Percentiles rank a stretch among this genome's conserved stretches.
Evolutionary conservation across 345 rosid species (phyloP).

Genomic region (Firmiana major): DNA sequence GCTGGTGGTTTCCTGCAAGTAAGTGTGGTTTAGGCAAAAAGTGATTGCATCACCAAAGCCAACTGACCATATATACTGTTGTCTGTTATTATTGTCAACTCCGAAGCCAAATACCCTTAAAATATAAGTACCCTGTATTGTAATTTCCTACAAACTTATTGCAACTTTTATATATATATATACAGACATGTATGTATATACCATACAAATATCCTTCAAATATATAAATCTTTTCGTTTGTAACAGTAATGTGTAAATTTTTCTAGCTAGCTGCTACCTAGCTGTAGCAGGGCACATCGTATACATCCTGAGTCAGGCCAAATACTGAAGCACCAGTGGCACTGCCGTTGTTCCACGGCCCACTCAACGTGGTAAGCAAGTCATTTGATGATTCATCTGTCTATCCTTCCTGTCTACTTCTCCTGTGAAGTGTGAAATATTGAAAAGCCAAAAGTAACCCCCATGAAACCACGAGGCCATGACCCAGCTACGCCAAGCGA

Average conservation of each 20-base stretch:
- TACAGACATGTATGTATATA: background rate
- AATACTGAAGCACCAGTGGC: background rate
- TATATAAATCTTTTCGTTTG: background rate
- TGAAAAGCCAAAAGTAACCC: conserved; percentile 12
- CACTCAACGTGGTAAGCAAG: conserved; percentile 22
- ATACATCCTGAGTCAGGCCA: background rate
- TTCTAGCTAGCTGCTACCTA: background rate
- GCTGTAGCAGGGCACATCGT: background rate
- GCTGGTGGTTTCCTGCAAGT: conserved; percentile 23
- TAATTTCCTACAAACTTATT: background rate
- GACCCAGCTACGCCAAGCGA: conserved; percentile 6
- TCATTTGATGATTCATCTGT: background rate
- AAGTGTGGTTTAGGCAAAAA: background rate
- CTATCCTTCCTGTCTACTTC: conserved; percentile 15
- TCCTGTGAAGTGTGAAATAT: conserved; percentile 14
- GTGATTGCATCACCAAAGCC: background rate
- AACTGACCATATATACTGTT: background rate
- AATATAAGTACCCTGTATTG: background rate
- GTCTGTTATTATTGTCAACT: background rate
- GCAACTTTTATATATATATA: background rate
- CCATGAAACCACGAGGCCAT: conserved; percentile 1
- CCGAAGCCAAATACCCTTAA: background rate
- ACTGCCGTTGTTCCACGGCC: conserved; percentile 6
- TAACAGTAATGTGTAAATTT: background rate
- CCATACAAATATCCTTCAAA: background rate